Evolutionary conservation across 441 rosid species (phyloP), one percentile per base, ranked within the genome.

Genomic region (Adansonia grandidieri): DNA sequence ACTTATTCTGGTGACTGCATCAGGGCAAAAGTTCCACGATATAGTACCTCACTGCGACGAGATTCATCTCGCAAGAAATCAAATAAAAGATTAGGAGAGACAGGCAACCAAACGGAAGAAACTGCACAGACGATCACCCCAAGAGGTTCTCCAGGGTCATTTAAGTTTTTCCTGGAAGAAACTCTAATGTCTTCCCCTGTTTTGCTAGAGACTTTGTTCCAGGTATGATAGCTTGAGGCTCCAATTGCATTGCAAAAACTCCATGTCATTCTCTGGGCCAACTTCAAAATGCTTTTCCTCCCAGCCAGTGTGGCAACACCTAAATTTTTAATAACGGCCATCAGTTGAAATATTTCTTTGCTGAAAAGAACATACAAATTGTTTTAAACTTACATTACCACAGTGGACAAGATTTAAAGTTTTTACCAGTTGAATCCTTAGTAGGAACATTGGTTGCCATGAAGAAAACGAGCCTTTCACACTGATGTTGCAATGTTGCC

Each of bases 391-490:
- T 9, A 3, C 67, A 28, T 20, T n/a, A 15, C 19, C 7, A 11
- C 3, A 58, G 11, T 20, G 53, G 37, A 73, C 11, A 60, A 57
- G 22, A 48, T 28, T 61, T 50, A 32, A 32, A 68, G n/a, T n/a
- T n/a, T 65, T 69, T 74, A 96, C 99, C 99, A 10, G 87, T 88
- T 67, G 99, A 94, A 85, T 96, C 99, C 82, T 94, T 96, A 48
- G 98, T 94, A 9, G 99, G 99, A 79, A 96, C 98, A 81, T 96
- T 94, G 74, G 97, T 96, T 28, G 99, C 99, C 99, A 96, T 91
- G 90, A 89, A 94, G 91, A 96, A 96, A 17, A 96, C 98, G 11
- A 88, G 90, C 78, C 94, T 87, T 74, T 96, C 99, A n/a, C 99
- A 96, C 54, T 96, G 97, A 65, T 86, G 96, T 83, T 92, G 96